These are phyloP conservation scores for Nothophoma quercina DNA, from an alignment of 2,329 filamentous ascomycete species.

Conservation along the genomic window DNA sequence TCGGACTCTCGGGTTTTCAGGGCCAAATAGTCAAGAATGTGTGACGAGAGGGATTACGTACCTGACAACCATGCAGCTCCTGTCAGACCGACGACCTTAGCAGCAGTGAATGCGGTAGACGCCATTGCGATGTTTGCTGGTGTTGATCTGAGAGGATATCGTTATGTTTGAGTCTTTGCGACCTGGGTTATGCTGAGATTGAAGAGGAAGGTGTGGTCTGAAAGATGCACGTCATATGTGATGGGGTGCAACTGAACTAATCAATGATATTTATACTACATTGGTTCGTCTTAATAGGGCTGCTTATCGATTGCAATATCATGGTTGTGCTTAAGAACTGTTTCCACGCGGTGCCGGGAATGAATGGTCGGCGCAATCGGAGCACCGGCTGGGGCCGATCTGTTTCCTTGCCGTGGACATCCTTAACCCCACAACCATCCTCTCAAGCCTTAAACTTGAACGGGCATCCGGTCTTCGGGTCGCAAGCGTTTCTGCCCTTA, in stretches of 20 bases:
- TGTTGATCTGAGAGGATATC: no score
- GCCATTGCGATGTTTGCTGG: background rate
- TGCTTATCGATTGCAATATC: background rate
- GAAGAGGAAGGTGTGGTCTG: no score
- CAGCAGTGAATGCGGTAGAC: background rate
- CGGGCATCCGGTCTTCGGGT: background rate
- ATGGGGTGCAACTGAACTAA: no score
- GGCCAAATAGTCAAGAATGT: background rate
- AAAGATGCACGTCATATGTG: no score
- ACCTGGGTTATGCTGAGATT: background rate
- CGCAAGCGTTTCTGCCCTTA: background rate
- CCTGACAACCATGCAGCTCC: constrained; percentile 4
- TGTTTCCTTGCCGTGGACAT: background rate
- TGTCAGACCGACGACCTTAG: background rate
- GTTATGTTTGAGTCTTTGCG: background rate
- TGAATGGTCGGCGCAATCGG: background rate
- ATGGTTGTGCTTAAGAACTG: no score
- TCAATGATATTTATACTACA: background rate
- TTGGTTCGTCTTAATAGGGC: background rate
- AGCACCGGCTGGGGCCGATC: background rate
- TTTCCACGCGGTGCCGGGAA: no score
- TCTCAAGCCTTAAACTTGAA: background rate
- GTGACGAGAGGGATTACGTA: no score
- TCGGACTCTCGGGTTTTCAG: constrained; percentile 5
- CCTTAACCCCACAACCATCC: background rate